Percentiles rank a stretch among this genome's conserved stretches.
These are phyloP conservation scores for Cercospora beticola DNA, from an alignment of 2,329 filamentous ascomycete species.

Conservation along the genomic window DNA sequence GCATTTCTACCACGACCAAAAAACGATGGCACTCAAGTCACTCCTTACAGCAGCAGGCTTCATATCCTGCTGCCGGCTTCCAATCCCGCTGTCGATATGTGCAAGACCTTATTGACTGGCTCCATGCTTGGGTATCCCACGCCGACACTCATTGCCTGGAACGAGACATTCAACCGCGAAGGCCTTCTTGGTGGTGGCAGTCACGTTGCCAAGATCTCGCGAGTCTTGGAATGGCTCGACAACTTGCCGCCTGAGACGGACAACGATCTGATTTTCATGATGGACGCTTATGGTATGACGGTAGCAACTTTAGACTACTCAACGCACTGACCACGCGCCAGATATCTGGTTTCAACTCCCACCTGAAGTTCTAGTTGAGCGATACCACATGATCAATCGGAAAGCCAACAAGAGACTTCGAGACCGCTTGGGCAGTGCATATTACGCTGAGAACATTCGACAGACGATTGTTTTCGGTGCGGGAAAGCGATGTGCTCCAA, in stretches of 20 bases:
- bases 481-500: constrained; percentile 53
- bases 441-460: constrained; percentile 28
- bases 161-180: constrained; percentile 18
- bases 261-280: constrained; percentile 29
- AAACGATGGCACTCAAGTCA: background rate
- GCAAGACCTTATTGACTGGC: constrained; percentile 26
- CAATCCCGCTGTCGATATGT: constrained; percentile 21
- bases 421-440: constrained; percentile 41
- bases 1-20: background rate
- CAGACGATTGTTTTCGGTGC: constrained; percentile 59
- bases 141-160: constrained; percentile 28
- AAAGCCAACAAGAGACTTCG: constrained; percentile 48
- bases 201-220: constrained; percentile 28
- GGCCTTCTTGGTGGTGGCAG: constrained; percentile 25
- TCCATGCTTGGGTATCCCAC: constrained; percentile 24
- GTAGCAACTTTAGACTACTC: background rate
- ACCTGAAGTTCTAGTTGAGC: constrained; percentile 27
- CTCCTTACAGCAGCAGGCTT: constrained; percentile 19
- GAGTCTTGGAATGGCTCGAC: constrained; percentile 23
- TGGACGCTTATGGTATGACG: constrained; percentile 29
- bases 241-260: constrained; percentile 21
- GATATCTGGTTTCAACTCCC: constrained; percentile 33
- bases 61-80: constrained; percentile 26
- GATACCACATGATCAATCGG: constrained; percentile 28
- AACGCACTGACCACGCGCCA: constrained; percentile 9